phyloP scores from a whole-genome alignment of 73 alveolate genomes.

The Vitrella brassicaformis region DNA sequence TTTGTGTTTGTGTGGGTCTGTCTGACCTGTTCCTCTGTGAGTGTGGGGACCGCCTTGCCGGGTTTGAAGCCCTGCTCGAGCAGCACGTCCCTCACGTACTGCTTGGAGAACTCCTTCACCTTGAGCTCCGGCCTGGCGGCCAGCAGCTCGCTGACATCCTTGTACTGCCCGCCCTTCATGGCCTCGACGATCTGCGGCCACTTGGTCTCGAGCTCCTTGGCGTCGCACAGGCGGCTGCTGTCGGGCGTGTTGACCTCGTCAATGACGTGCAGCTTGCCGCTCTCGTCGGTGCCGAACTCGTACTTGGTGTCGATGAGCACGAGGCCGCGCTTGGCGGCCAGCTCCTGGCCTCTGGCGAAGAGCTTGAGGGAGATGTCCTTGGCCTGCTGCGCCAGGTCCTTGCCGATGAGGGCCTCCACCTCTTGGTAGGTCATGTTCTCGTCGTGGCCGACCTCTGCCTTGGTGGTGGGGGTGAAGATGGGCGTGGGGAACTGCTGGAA shows the following conservation, averaged over 20 bases:
- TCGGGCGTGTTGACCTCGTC: slow-evolving; percentile 42
- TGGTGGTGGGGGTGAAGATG: slow-evolving; percentile 31
- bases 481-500: slow-evolving; percentile 27
- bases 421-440: slow-evolving; percentile 31
- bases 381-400: slow-evolving; percentile 33
- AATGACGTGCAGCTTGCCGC: slow-evolving; percentile 33
- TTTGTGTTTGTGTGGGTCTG: no score
- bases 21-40: slow-evolving; percentile 35
- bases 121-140: slow-evolving; percentile 29
- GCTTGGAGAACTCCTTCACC: slow-evolving; percentile 41
- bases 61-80: slow-evolving; percentile 34
- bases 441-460: slow-evolving; percentile 37
- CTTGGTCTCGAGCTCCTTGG: slow-evolving; percentile 20
- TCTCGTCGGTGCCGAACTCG: slow-evolving; percentile 34
- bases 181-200: slow-evolving; percentile 28
- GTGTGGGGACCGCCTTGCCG: slow-evolving; percentile 17
- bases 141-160: slow-evolving; percentile 25
- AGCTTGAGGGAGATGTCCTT: slow-evolving; percentile 24
- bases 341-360: slow-evolving; percentile 29
- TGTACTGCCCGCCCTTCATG: slow-evolving; percentile 31
- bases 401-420: slow-evolving; percentile 23
- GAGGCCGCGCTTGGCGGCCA: slow-evolving; percentile 30
- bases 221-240: slow-evolving; percentile 23
- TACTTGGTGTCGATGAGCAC: slow-evolving; percentile 28
- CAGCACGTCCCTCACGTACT: slow-evolving; percentile 31